Percentiles rank a stretch among this genome's conserved stretches.
These are phyloP conservation scores for Lipomyces kockii DNA, from an alignment of 805 yeast genomes.

Conservation along the genomic window DNA sequence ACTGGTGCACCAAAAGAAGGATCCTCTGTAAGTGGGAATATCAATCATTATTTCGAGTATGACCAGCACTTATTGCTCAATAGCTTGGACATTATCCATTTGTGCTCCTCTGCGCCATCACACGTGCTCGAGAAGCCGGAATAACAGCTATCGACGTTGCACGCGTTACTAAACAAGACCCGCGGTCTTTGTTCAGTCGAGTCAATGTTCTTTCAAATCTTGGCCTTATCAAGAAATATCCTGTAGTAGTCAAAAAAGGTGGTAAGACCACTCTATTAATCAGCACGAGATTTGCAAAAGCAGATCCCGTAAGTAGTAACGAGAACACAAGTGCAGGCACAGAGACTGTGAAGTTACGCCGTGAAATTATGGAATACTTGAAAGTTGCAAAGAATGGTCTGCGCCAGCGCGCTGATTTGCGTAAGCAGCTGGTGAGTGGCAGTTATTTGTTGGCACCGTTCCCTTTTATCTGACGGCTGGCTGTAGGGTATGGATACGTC, in stretches of 20 bases:
- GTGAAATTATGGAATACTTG: constrained; percentile 40
- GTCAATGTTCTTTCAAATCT: constrained; percentile 42
- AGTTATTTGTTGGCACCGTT: not conserved
- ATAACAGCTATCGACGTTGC: constrained; percentile 47
- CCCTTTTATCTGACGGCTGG: not conserved
- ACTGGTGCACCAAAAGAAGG: constrained; percentile 45
- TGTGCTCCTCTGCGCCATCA: constrained; percentile 46
- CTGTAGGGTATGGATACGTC: constrained; percentile 44
- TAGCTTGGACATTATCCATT: constrained; percentile 48
- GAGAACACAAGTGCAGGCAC: constrained; percentile 13
- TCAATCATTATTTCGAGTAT: not conserved
- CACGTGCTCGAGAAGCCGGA: constrained; percentile 50
- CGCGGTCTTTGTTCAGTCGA: constrained; percentile 48
- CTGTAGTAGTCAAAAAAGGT: constrained; percentile 42
- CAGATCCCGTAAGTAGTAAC: not conserved
- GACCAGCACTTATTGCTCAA: constrained; percentile 1
- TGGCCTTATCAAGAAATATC: constrained; percentile 46
- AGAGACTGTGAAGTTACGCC: constrained; percentile 38
- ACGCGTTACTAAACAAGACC: constrained; percentile 48
- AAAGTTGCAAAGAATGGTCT: constrained; percentile 44
- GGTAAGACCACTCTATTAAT: constrained; percentile 45
- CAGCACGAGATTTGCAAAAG: constrained; percentile 41
- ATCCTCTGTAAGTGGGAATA: constrained; percentile 33
- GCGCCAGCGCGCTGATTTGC: constrained; percentile 47
- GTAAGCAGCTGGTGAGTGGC: constrained; percentile 44